Evolutionary conservation across 1,284 basidiomycete genomes (phyloP).

Genomic region (Cutaneotrichosporon dermatis): DNA sequence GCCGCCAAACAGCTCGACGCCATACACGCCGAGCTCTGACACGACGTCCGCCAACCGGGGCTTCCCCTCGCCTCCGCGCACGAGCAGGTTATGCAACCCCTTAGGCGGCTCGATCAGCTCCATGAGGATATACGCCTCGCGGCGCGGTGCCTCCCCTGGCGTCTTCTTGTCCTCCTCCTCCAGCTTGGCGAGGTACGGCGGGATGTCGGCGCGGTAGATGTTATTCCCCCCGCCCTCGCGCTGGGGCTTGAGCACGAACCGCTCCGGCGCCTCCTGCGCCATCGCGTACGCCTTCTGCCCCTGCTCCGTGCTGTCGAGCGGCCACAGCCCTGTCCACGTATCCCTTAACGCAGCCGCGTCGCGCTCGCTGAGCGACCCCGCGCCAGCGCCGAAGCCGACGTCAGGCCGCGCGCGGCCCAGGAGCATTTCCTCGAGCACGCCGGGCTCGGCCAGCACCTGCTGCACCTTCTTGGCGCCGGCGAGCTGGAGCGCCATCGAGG

Average conservation of each 20-base stretch:
- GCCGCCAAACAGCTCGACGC: constrained; percentile 71
- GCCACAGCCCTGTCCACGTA: constrained; percentile 78
- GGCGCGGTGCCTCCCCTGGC: constrained; percentile 28
- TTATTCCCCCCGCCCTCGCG: constrained; percentile 97
- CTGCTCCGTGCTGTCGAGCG: constrained; percentile 49
- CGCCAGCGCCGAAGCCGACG: constrained; percentile 46
- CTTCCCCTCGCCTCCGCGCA: constrained; percentile 54
- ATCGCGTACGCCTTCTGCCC: constrained; percentile 54
- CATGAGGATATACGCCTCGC: constrained; percentile 86
- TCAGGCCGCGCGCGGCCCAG: constrained; percentile 35
- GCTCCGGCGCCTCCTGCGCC: constrained; percentile 56
- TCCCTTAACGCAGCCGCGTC: constrained; percentile 57
- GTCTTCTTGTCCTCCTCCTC: constrained; percentile 46
- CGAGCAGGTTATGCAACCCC: constrained; percentile 64
- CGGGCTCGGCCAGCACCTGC: constrained; percentile 72
- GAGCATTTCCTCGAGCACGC: constrained; percentile 70
- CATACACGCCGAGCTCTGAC: constrained; percentile 89
- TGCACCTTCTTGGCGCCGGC: constrained; percentile 96
- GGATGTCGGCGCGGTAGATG: constrained; percentile 80
- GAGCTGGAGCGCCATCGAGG: constrained; percentile 82
- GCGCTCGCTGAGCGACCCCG: constrained; percentile 45
- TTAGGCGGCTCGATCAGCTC: constrained; percentile 75
- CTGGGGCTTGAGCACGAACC: constrained; percentile 89
- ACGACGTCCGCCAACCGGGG: constrained; percentile 65
- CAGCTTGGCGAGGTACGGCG: constrained; percentile 64